These are phyloP conservation scores for Fusarium azukiicola DNA, from an alignment of 2,329 filamentous ascomycete genomes.

Conservation along the genomic window DNA sequence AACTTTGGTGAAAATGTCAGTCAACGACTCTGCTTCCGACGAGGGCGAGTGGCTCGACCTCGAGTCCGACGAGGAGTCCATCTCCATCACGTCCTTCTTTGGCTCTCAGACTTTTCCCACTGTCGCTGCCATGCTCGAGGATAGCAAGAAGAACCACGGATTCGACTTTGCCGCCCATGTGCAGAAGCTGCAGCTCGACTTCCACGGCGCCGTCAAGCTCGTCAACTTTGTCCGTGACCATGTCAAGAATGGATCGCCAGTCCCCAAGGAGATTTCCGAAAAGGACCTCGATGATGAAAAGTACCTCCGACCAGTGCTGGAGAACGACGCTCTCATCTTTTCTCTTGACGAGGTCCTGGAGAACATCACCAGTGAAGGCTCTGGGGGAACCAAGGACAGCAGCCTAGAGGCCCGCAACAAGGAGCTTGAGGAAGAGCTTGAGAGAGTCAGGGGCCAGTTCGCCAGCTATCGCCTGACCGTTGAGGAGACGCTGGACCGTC, in stretches of 20 bases:
- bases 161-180: constrained; percentile 84
- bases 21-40: constrained; percentile 58
- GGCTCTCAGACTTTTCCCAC: constrained; percentile 83
- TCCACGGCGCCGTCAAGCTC: constrained; percentile 86
- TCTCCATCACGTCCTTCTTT: constrained; percentile 84
- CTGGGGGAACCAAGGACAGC: constrained; percentile 62
- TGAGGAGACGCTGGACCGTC: constrained; percentile 83
- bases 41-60: constrained; percentile 75
- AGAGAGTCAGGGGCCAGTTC: constrained; percentile 80
- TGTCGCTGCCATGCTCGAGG: constrained; percentile 81
- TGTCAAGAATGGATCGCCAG: constrained; percentile 66
- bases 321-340: constrained; percentile 94
- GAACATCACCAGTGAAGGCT: constrained; percentile 61
- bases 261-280: constrained; percentile 79
- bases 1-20: constrained; percentile 51
- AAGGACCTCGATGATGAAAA: constrained; percentile 87
- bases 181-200: constrained; percentile 82
- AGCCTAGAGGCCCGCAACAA: constrained; percentile 71
- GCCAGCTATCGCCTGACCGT: constrained; percentile 83
- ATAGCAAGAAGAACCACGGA: constrained; percentile 83
- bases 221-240: constrained; percentile 84
- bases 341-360: constrained; percentile 88
- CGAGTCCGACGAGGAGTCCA: constrained; percentile 82
- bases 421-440: constrained; percentile 80
- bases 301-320: constrained; percentile 90